phyloP scores from a whole-genome alignment of 352 stramenopile species.

The Phytophthora sp. region DNA sequence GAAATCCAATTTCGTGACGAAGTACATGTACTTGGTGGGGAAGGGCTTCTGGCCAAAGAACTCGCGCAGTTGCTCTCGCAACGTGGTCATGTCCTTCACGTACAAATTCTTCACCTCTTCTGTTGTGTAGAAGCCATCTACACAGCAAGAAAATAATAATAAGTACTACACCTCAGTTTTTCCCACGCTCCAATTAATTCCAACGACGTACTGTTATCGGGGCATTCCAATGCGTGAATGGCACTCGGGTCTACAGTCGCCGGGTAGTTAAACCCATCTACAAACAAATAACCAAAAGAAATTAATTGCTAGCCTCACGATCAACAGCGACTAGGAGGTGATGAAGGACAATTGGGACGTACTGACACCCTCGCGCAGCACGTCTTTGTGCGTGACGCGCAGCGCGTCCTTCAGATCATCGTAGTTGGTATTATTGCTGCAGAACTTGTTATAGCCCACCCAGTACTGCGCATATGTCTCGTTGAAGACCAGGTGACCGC shows the following conservation, averaged over 20 bases:
- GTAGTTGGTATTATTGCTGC: constrained; percentile 73
- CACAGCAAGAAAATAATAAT: constrained; percentile 1
- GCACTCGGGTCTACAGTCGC: constrained; percentile 66
- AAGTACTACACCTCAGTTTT: background rate
- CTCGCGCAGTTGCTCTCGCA: constrained; percentile 71
- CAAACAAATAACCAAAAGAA: constrained; percentile 1
- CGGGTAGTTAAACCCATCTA: constrained; percentile 71
- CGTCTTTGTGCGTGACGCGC: constrained; percentile 73
- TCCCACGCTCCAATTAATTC: background rate
- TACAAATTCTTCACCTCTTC: constrained; percentile 72
- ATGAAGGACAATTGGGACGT: constrained; percentile 26
- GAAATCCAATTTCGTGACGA: constrained; percentile 84
- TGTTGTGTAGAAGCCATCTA: constrained; percentile 65
- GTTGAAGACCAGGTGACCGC: constrained; percentile 87
- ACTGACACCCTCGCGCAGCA: constrained; percentile 80
- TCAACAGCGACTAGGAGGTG: constrained; percentile 4
- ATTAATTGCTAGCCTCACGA: constrained; percentile 6
- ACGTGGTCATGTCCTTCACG: constrained; percentile 69
- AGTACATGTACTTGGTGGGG: constrained; percentile 87
- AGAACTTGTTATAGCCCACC: constrained; percentile 91
- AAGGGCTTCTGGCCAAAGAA: constrained; percentile 87
- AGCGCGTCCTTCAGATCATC: constrained; percentile 74
- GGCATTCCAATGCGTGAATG: constrained; percentile 63
- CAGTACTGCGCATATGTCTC: constrained; percentile 90
- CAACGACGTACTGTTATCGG: constrained; percentile 53